Conservation (phyloP, 225 moss, liverwort and hornwort genomes). For the Rhytidiadelphus loreus region DNA sequence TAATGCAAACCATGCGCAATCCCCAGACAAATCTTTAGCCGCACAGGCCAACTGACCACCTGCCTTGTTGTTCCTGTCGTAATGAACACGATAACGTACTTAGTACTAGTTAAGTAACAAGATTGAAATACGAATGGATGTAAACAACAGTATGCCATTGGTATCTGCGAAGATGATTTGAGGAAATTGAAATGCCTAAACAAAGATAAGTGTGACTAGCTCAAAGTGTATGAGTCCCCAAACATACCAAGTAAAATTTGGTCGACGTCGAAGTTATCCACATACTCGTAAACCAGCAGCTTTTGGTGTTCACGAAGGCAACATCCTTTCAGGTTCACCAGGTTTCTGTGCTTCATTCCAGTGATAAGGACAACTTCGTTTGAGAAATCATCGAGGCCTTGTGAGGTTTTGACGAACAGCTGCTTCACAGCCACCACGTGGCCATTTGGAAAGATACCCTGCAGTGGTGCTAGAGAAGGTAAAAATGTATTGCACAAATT, state of each 20-base stretch:
- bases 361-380: no score
- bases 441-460: conserved; percentile 5
- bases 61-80: not conserved
- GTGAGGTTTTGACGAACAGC: not conserved
- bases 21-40: conserved; percentile 3
- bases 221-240: not conserved
- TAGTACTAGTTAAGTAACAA: no score
- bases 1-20: conserved; percentile 10
- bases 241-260: conserved; percentile 6
- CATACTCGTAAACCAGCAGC: conserved; percentile 2
- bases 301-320: not conserved
- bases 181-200: not conserved
- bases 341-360: no score
- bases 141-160: not conserved
- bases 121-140: not conserved
- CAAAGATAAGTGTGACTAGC: not conserved
- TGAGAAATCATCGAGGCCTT: conserved; percentile 3
- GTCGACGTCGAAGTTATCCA: conserved; percentile 5
- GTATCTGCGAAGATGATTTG: not conserved
- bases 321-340: conserved; percentile 11
- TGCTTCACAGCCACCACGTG: conserved; percentile 12
- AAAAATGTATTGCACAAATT: not conserved
- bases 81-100: not conserved
- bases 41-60: not conserved
- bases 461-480: not conserved